Base-by-base conservation (phyloP, 139 green algal genomes). In the Axilococcus clingmanii region DNA sequence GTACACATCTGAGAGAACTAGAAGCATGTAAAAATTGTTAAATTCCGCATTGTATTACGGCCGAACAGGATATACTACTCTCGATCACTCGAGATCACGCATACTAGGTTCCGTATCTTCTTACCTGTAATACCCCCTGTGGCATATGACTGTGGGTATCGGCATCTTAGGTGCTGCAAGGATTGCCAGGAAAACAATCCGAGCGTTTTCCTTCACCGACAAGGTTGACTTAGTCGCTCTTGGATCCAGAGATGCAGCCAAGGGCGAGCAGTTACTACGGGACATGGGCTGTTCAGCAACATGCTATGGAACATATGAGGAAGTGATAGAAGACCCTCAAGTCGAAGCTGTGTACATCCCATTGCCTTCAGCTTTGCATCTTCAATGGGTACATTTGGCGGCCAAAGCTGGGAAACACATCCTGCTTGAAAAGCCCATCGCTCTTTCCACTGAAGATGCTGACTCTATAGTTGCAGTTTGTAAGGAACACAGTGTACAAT, bases 301-400 rank as follows among this genome's bases (percentile, higher is more conserved):
- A 16, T 35, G 61, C 0, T 79, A 77, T 25, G 57, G 54, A 12
- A 69, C 58, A 49, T 80, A 81, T 53, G 59, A 71, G 6, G 69
- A 65, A 22, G 42, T 81, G 19, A 34, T 81, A n/a, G 43, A 61
- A 7, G 64, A 67, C 19, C 11, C 50, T 0, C 15, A 31, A 1
- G 60, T 81, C n/a, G 43, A 72, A n/a, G 72, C 57, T 2, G 72
- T 81, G 6, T 80, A 80, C 37, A 66, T 81, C n/a, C 60, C 72
- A 2, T 64, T 81, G 20, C 72, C 72, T 37, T 63, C 70, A 4
- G 31, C 34, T 2, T 31, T 61, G 38, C 73, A 80, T 35, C 16
- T 66, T n/a, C 46, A 73, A 25, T 80, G 70, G 71, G 73, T 80
- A n/a, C 30, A 31, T 14, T 59, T 63, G 14, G 70, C 62, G 4